Percentiles rank a stretch among this genome's conserved stretches.
These are phyloP conservation scores for Naganishia vishniacii DNA, from an alignment of 768 basidiomycete genomes.

Conservation along the genomic window DNA sequence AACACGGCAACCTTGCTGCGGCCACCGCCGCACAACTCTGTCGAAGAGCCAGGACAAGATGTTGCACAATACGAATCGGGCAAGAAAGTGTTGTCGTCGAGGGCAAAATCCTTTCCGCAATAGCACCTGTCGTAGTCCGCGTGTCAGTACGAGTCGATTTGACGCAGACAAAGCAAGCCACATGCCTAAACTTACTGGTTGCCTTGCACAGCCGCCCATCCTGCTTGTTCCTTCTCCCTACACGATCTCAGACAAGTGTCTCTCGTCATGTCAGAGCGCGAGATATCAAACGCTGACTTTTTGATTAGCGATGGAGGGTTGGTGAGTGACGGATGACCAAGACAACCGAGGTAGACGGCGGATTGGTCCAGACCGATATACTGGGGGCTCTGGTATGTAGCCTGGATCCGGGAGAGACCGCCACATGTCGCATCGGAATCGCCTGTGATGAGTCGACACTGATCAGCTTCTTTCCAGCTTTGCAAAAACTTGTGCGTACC, in stretches of 20 bases:
- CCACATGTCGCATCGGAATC: neutral
- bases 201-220: conserved; percentile 8
- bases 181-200: conserved; percentile 6
- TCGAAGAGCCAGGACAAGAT: conserved; percentile 6
- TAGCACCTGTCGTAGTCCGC: conserved; percentile 21
- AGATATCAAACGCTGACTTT: neutral
- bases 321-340: neutral
- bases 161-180: neutral
- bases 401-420: conserved; percentile 4
- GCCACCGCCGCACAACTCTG: conserved; percentile 10
- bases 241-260: neutral
- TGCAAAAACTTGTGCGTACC: too few relatives aligned
- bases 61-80: conserved; percentile 22
- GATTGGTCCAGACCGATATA: conserved; percentile 8
- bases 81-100: conserved; percentile 10
- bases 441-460: neutral
- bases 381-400: neutral
- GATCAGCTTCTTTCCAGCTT: too few relatives aligned
- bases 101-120: conserved; percentile 20
- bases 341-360: conserved; percentile 17
- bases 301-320: neutral
- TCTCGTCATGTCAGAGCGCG: conserved; percentile 17
- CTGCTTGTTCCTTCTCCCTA: neutral
- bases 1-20: neutral
- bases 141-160: neutral